Conservation (phyloP, 2,329 filamentous ascomycete species). For the Metarhizium sp. region DNA sequence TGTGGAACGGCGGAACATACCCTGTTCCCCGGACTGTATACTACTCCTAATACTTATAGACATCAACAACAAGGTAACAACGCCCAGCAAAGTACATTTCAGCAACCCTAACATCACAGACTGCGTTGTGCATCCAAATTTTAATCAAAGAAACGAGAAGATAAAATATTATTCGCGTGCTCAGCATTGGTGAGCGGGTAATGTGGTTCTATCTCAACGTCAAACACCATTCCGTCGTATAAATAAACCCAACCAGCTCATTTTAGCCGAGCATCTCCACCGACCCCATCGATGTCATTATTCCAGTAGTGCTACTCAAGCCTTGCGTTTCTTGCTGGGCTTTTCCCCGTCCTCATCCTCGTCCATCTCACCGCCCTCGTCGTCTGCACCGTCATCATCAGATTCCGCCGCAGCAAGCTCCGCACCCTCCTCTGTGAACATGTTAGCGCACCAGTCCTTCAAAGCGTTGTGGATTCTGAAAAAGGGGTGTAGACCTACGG, state of each 20-base stretch:
- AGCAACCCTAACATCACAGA: too few relatives aligned
- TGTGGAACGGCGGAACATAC: too few relatives aligned
- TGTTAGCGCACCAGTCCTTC: constrained; percentile 24
- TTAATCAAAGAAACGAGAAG: not conserved
- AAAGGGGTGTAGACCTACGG: constrained; percentile 46
- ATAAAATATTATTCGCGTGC: constrained; percentile 2
- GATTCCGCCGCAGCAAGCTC: constrained; percentile 61
- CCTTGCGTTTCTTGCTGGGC: constrained; percentile 34
- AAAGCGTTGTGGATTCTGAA: not conserved
- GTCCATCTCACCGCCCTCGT: constrained; percentile 43
- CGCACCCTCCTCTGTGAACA: constrained; percentile 38
- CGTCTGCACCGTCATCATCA: constrained; percentile 31
- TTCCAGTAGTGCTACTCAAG: constrained; percentile 14
- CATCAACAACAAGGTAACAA: too few relatives aligned
- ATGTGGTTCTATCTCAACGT: constrained; percentile 2
- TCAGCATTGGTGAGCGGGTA: constrained; percentile 6
- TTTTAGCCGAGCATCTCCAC: too few relatives aligned
- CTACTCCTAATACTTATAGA: too few relatives aligned
- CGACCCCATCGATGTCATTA: too few relatives aligned
- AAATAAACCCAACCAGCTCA: too few relatives aligned
- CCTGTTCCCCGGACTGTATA: too few relatives aligned
- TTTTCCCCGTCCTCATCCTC: constrained; percentile 34
- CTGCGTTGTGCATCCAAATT: not conserved
- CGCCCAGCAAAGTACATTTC: too few relatives aligned
- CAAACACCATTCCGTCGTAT: not conserved